These are phyloP conservation scores for Colletotrichum sp. DNA, from an alignment of 2,329 filamentous ascomycete species.

Conservation along the genomic window DNA sequence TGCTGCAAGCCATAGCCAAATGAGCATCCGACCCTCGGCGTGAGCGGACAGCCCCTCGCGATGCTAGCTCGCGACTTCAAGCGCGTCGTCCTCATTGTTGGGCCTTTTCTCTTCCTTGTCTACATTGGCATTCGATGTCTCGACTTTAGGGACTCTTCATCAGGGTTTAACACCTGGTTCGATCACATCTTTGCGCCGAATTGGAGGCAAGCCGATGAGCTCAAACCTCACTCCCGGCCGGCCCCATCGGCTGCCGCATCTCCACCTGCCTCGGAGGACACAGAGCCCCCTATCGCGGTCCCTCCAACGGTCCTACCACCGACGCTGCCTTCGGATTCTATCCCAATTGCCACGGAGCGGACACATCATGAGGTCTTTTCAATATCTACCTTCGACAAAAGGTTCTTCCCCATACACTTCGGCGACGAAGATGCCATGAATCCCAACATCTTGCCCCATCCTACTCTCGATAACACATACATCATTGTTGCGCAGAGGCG, in stretches of 20 bases:
- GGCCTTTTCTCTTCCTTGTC: conserved; percentile 33
- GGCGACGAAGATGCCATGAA: conserved; percentile 48
- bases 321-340: background rate
- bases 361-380: conserved; percentile 50
- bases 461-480: conserved; percentile 49
- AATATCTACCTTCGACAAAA: conserved; percentile 45
- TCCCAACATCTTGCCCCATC: conserved; percentile 64
- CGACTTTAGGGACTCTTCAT: background rate
- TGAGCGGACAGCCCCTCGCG: background rate
- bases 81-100: conserved; percentile 33
- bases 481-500: conserved; percentile 55
- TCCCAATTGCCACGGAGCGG: background rate
- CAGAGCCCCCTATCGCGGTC: conserved; percentile 16
- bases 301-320: background rate
- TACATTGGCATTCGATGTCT: conserved; percentile 26
- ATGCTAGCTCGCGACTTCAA: conserved; percentile 38
- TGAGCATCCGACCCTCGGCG: background rate
- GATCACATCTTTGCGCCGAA: conserved; percentile 6
- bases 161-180: background rate
- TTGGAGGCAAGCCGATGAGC: conserved; percentile 13
- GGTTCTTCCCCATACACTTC: conserved; percentile 57
- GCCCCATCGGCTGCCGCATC: conserved; percentile 35
- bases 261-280: conserved; percentile 38
- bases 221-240: conserved; percentile 24
- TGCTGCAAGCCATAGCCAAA: background rate